Conservation (phyloP, 148 eudicot genomes). For the Diospyros lotus region DNA sequence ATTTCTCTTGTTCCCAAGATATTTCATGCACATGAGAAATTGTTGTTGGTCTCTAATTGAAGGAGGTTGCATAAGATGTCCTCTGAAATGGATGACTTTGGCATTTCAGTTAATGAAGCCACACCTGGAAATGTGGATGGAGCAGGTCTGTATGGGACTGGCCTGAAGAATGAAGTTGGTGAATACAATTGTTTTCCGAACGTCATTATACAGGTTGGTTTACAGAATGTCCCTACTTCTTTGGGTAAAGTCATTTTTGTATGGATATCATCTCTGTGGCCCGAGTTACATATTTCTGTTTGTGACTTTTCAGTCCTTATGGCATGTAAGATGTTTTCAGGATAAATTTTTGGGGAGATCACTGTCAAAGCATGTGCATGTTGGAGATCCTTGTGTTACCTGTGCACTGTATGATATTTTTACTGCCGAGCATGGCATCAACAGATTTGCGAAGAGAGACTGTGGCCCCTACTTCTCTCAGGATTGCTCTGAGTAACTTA, state of each 20-base stretch:
- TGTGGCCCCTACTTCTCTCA: conserved; percentile 76
- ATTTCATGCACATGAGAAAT: conserved; percentile 48
- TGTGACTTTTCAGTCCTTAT: conserved; percentile 55
- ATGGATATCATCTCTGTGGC: neutral
- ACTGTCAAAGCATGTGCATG: conserved; percentile 63
- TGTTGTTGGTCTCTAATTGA: conserved; percentile 39
- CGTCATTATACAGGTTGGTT: conserved; percentile 90
- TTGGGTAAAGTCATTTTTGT: neutral
- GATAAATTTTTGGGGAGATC: conserved; percentile 81
- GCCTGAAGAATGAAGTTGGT: conserved; percentile 86
- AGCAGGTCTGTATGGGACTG: conserved; percentile 57
- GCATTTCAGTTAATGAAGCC: conserved; percentile 26
- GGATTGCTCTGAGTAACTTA: conserved; percentile 88
- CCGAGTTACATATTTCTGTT: neutral
- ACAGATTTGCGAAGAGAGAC: conserved; percentile 52
- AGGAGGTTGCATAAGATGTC: conserved; percentile 20
- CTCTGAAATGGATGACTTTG: conserved; percentile 25
- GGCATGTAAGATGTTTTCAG: conserved; percentile 76
- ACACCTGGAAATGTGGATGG: conserved; percentile 33
- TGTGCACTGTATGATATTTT: conserved; percentile 88
- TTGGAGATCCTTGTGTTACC: conserved; percentile 93
- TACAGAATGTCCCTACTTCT: neutral
- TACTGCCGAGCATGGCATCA: conserved; percentile 53
- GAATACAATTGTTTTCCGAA: conserved; percentile 97
- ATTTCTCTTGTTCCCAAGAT: conserved; percentile 30